phyloP scores from a whole-genome alignment of 1,139 yeast species.

The Maudiozyma humilis region DNA sequence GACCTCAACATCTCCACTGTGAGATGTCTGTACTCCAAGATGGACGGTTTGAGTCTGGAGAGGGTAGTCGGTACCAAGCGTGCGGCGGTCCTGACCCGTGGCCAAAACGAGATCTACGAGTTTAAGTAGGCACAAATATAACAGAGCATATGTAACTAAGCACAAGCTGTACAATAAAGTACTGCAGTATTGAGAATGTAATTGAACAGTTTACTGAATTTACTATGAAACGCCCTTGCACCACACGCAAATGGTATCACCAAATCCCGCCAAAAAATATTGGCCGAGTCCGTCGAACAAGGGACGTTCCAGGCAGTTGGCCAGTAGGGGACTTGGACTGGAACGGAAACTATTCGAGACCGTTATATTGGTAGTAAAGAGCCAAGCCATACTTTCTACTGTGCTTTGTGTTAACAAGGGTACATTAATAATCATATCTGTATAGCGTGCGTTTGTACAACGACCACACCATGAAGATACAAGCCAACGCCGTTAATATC shows the following conservation, averaged over 20 bases:
- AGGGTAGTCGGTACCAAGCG: constrained; percentile 77
- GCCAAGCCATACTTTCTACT: too few relatives aligned
- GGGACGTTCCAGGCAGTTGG: background rate
- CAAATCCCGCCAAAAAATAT: too few relatives aligned
- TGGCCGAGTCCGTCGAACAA: background rate
- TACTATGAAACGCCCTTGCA: background rate
- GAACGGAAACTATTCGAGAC: too few relatives aligned
- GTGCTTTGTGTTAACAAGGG: too few relatives aligned
- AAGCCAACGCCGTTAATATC: constrained; percentile 59
- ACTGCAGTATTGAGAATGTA: background rate
- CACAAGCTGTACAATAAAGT: too few relatives aligned
- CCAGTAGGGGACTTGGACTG: background rate
- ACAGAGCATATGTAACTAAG: too few relatives aligned
- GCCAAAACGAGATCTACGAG: constrained; percentile 66
- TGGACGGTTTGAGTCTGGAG: constrained; percentile 77
- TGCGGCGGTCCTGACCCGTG: constrained; percentile 61
- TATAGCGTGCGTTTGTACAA: too few relatives aligned
- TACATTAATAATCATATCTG: too few relatives aligned
- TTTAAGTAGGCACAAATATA: constrained; percentile 40
- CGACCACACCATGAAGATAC: constrained; percentile 57
- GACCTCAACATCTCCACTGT: constrained; percentile 63
- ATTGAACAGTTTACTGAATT: background rate
- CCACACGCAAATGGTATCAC: background rate
- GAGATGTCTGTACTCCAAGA: constrained; percentile 60
- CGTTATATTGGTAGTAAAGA: too few relatives aligned